Evolutionary conservation across 1,139 yeast genomes (phyloP).

Genomic region (Taphrina wiesneri): DNA sequence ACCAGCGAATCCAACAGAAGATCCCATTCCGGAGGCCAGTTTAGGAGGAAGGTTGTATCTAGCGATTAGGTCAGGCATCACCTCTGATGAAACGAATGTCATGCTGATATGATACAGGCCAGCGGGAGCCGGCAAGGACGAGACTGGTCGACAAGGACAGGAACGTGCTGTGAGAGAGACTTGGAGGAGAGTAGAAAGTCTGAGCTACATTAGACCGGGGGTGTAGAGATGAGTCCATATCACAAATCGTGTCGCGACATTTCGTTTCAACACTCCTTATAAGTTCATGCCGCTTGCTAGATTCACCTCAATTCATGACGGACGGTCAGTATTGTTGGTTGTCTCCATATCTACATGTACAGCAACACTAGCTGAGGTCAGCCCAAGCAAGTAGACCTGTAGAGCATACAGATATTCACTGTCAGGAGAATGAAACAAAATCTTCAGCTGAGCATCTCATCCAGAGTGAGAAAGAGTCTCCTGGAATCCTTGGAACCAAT

Average conservation of each 20-base stretch:
- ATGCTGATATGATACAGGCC: background rate
- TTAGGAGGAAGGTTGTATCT: background rate
- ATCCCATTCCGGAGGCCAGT: slow-evolving; percentile 1
- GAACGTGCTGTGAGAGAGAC: slow-evolving; percentile 7
- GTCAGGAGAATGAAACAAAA: no score
- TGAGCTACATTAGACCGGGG: background rate
- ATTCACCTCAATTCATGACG: no score
- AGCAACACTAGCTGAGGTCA: no score
- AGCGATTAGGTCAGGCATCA: background rate
- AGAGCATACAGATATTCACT: no score
- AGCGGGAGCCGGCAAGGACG: background rate
- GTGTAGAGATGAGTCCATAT: background rate
- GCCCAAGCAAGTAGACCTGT: no score
- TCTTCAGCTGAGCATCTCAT: no score
- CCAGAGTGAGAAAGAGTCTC: no score
- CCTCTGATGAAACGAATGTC: background rate
- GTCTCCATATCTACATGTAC: no score
- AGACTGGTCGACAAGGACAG: slow-evolving; percentile 10
- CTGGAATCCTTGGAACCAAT: background rate
- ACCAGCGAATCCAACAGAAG: slow-evolving; percentile 38
- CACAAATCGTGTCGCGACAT: no score
- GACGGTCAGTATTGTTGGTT: no score
- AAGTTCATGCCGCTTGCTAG: no score
- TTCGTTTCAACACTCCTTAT: no score
- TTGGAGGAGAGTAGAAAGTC: background rate